phyloP scores from a whole-genome alignment of 2,329 filamentous ascomycete genomes.

The Curvularia sp. region DNA sequence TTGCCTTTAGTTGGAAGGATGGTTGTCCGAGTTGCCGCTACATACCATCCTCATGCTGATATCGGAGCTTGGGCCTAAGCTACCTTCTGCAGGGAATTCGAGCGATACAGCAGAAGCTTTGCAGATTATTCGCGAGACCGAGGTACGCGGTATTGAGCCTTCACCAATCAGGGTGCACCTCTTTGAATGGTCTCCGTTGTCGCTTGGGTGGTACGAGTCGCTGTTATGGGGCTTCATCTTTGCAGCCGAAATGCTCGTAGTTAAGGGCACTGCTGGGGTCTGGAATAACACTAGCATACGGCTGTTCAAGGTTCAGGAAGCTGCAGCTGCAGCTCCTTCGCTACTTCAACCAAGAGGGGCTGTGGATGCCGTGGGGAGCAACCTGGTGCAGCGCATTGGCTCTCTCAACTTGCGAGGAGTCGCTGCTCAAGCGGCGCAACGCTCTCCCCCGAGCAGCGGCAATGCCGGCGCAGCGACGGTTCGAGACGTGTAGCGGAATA shows the following conservation, averaged over 20 bases:
- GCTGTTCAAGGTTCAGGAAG: constrained; percentile 89
- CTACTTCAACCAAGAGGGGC: constrained; percentile 86
- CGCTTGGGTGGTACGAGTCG: constrained; percentile 94
- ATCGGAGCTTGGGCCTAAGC: constrained; percentile 62
- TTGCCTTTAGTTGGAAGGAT: constrained; percentile 75
- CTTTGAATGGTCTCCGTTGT: constrained; percentile 92
- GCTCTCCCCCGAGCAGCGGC: constrained; percentile 26
- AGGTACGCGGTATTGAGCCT: constrained; percentile 76
- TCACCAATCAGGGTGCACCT: constrained; percentile 79
- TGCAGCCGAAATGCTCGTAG: constrained; percentile 84
- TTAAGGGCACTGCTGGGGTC: constrained; percentile 85
- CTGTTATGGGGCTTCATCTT: constrained; percentile 94
- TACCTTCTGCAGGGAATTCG: constrained; percentile 57
- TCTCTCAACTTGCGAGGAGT: constrained; percentile 72
- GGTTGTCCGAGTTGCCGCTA: constrained; percentile 89
- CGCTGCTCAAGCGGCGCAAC: constrained; percentile 32
- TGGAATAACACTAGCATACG: constrained; percentile 93
- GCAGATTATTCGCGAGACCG: constrained; percentile 64
- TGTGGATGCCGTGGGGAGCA: constrained; percentile 91
- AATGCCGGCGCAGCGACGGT: constrained; percentile 38
- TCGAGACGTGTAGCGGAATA: constrained; percentile 49
- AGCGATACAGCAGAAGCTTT: constrained; percentile 52
- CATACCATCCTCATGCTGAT: constrained; percentile 85
- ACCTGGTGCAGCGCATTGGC: constrained; percentile 85
- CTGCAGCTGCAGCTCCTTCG: constrained; percentile 78